A percentile compares a stretch with the other conserved stretches of the same genome.
Conservation (phyloP, 495 filamentous ascomycete genomes). For the Parachaetomium inaequale region DNA sequence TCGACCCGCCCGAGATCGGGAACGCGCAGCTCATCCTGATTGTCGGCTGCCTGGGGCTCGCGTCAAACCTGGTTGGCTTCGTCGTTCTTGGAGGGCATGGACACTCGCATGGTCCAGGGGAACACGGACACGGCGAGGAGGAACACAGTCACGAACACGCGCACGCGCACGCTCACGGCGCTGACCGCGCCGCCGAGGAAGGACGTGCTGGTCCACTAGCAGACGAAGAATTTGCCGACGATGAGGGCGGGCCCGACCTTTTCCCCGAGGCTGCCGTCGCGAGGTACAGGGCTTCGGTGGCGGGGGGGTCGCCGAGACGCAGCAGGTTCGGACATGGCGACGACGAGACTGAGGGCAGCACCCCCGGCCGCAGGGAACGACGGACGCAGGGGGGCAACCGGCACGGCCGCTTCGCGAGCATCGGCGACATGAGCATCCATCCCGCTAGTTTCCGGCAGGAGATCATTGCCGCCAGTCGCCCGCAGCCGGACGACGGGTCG, state of each 20-base stretch:
- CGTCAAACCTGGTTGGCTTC: constrained; percentile 85
- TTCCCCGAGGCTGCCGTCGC: constrained; percentile 45
- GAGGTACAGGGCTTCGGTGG: constrained; percentile 21
- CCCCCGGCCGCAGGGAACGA: constrained; percentile 39
- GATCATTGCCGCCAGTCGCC: constrained; percentile 71
- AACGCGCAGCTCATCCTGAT: constrained; percentile 81
- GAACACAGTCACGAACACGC: constrained; percentile 64
- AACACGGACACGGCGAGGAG: constrained; percentile 44
- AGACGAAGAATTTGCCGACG: constrained; percentile 23
- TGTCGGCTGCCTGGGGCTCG: constrained; percentile 81
- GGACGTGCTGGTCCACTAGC: constrained; percentile 25
- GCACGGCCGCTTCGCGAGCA: constrained; percentile 51
- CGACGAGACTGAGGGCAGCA: constrained; percentile 2
- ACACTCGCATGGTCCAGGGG: constrained; percentile 68
- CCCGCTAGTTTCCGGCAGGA: constrained; percentile 88
- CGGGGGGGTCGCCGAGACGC: constrained; percentile 33
- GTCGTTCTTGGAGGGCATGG: constrained; percentile 90
- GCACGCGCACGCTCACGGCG: constrained; percentile 38
- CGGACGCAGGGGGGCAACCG: constrained; percentile 52
- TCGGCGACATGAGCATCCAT: constrained; percentile 76
- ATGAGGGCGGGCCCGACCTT: constrained; percentile 39
- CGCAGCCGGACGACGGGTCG: constrained; percentile 47
- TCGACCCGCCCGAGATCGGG: constrained; percentile 80
- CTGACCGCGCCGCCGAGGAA: constrained; percentile 33
- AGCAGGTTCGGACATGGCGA: constrained; percentile 31